Conservation (phyloP, 768 basidiomycete species). For the Termitomyces sp. region DNA sequence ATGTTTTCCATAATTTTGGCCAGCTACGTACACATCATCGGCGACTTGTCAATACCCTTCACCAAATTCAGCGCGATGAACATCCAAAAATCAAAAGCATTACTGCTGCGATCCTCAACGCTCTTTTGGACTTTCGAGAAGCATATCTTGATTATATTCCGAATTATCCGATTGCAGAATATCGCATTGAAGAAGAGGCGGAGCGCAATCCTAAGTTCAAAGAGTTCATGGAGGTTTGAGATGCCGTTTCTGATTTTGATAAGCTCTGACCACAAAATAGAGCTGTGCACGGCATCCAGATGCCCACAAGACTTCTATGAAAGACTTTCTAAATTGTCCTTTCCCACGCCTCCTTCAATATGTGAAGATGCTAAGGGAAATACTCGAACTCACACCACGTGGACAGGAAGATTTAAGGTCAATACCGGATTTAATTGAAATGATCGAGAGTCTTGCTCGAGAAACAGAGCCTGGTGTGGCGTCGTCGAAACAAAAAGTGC, state of each 20-base stretch:
- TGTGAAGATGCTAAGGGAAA: constrained; percentile 72
- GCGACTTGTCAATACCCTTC: constrained; percentile 71
- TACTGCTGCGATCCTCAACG: constrained; percentile 81
- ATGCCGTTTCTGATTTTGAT: neutral
- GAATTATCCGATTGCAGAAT: constrained; percentile 89
- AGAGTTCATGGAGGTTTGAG: constrained; percentile 67
- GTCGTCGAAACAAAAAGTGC: constrained; percentile 84
- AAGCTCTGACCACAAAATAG: constrained; percentile 18
- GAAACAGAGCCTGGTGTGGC: constrained; percentile 84
- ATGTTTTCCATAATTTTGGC: constrained; percentile 85
- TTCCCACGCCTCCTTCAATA: constrained; percentile 87
- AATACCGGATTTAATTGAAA: constrained; percentile 85
- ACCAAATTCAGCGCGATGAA: constrained; percentile 85
- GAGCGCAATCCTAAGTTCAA: constrained; percentile 75
- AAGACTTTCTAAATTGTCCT: constrained; percentile 87
- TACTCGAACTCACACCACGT: constrained; percentile 71
- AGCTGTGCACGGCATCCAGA: constrained; percentile 59
- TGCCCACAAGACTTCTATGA: constrained; percentile 82
- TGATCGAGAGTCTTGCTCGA: constrained; percentile 81
- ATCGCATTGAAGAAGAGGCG: constrained; percentile 84
- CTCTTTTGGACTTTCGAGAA: constrained; percentile 87
- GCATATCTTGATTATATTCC: constrained; percentile 92
- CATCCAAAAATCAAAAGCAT: constrained; percentile 77
- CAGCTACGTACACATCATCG: constrained; percentile 75
- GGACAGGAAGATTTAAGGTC: constrained; percentile 75